Evolutionary conservation across 1,284 basidiomycete genomes (phyloP), one percentile per base, ranked within the genome.

Genomic region (Retiboletus fuscus): DNA sequence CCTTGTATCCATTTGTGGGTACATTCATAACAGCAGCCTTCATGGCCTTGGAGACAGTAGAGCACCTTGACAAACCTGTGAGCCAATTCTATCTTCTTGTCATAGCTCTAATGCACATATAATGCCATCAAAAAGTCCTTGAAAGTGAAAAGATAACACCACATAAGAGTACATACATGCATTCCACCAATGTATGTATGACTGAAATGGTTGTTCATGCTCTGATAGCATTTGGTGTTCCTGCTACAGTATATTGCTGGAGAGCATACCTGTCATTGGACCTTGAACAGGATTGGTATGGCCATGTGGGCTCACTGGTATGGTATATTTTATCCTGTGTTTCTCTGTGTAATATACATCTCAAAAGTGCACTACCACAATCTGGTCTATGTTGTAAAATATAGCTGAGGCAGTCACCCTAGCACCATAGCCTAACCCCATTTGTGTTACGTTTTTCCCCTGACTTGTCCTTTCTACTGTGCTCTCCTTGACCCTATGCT

Each of bases 201-300:
- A 39, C 20, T 57, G 58, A 55, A 30, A 55, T 13, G 22, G 15
- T 22, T 53, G 26, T 20, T 28, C 24, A 41, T 68, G 2, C 10
- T 26, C 46, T 62, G 34, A 58, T 13, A 96, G 93, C 87, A 0
- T 96, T 96, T 75, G 95, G 95, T 77, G 81, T 87, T 0, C 94
- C 95, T 0, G 90, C 93, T 0, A 8, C 34, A n/a, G n/a, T n/a
- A n/a, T n/a, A 8, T 81, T 96, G 11, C 84, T 96, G 0, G 95
- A 96, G 83, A 87, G 88, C 7, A 81, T 96, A 0, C 95, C 95
- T 0, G 87, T 96, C 69, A 78, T 95, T 24, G 95, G 95, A 0
- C 83, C 43, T 95, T 95, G 0, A 96, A 96, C 80, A 87, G 94
- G 18, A 89, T 96, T 41, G 95, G 95, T 4, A 94, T 94, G 3